Evolutionary conservation across 345 rosid species (phyloP).

Genomic region (Aegle marmelos): DNA sequence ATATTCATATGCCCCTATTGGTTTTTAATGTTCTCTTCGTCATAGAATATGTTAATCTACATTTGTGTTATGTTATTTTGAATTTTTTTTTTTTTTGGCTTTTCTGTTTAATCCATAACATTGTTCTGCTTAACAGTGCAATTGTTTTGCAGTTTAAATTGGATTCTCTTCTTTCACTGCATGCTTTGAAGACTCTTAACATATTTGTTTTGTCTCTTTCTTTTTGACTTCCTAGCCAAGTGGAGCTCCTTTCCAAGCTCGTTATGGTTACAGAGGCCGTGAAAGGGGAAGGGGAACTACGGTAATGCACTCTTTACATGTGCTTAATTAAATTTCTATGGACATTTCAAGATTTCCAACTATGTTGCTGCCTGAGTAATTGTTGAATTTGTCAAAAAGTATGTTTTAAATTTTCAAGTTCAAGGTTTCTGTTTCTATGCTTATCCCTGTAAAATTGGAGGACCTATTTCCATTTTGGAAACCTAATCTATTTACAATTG

Average conservation of each 20-base stretch:
- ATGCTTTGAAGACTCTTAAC: conserved; percentile 16
- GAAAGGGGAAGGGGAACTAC: conserved; percentile 86
- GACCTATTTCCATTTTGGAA: background rate
- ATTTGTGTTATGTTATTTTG: background rate
- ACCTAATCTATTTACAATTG: background rate
- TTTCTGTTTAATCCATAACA: background rate
- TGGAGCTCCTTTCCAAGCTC: conserved; percentile 55
- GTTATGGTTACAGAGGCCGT: conserved; percentile 61
- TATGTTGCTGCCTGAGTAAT: background rate
- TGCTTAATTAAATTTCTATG: background rate
- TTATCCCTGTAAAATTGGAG: background rate
- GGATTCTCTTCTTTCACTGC: conserved; percentile 4
- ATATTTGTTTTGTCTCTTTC: background rate
- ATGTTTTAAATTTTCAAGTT: background rate
- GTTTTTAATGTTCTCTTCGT: too few relatives aligned
- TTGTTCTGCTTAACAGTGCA: background rate
- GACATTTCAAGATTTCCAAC: background rate
- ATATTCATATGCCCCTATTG: background rate
- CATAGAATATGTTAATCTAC: background rate
- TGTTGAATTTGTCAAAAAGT: background rate
- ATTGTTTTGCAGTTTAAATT: background rate
- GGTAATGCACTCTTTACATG: conserved; percentile 42
- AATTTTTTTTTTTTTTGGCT: background rate
- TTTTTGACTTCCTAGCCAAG: conserved; percentile 39
- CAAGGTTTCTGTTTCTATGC: background rate